Percentiles rank a stretch among this genome's conserved stretches.
These are phyloP conservation scores for Cercospora nicotianae DNA, from an alignment of 2,329 filamentous ascomycete genomes.

Conservation along the genomic window DNA sequence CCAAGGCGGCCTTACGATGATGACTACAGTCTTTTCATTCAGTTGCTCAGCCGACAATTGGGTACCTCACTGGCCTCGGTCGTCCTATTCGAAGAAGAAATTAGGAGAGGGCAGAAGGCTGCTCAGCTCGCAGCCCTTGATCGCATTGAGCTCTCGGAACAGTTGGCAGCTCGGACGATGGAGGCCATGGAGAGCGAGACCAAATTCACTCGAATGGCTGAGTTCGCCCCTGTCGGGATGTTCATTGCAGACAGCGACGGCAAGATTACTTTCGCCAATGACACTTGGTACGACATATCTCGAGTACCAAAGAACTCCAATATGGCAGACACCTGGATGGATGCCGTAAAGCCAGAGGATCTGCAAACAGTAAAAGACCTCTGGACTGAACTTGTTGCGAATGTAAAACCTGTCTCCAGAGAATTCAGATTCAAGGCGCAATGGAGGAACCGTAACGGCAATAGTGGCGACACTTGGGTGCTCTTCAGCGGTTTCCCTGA, in stretches of 20 bases:
- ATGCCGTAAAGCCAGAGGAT: constrained; percentile 69
- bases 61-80: constrained; percentile 79
- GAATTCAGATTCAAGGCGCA: constrained; percentile 74
- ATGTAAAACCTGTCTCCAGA: constrained; percentile 63
- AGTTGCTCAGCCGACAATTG: constrained; percentile 71
- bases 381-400: constrained; percentile 64
- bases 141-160: constrained; percentile 72
- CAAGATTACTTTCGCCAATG: constrained; percentile 75
- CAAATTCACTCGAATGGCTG: constrained; percentile 79
- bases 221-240: constrained; percentile 79
- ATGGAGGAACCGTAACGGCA: constrained; percentile 61
- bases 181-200: constrained; percentile 65
- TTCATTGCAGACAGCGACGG: constrained; percentile 76
- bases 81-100: constrained; percentile 80
- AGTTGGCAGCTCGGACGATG: constrained; percentile 64
- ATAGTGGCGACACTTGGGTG: constrained; percentile 69
- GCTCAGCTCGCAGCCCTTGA: constrained; percentile 74
- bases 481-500: constrained; percentile 76
- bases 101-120: constrained; percentile 69
- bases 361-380: constrained; percentile 57
- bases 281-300: constrained; percentile 71
- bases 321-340: constrained; percentile 68
- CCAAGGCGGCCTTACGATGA: constrained; percentile 76
- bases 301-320: constrained; percentile 59
- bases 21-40: constrained; percentile 76